phyloP scores from a whole-genome alignment of 208 protist genomes.

The Acanthamoeba quina region DNA sequence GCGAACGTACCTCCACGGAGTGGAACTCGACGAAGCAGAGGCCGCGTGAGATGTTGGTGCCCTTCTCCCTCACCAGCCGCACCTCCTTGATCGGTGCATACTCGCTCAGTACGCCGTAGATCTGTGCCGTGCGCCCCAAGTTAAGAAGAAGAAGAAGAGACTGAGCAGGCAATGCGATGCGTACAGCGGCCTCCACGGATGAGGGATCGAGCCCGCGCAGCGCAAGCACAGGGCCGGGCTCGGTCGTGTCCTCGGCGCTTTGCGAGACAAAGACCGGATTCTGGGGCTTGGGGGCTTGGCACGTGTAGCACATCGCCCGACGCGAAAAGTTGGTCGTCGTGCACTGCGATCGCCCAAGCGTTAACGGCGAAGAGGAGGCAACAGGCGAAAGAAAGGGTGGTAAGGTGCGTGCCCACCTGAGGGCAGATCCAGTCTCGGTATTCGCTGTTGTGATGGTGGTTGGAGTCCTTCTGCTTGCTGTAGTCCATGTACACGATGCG shows the following conservation, averaged over 20 bases:
- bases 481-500: constrained; percentile 44
- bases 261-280: constrained; percentile 15
- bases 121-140: background rate
- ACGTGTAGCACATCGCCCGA: constrained; percentile 32
- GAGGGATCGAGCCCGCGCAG: constrained; percentile 58
- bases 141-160: background rate
- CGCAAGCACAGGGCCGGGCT: constrained; percentile 18
- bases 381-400: too few species aligned
- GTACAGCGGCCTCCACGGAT: constrained; percentile 32
- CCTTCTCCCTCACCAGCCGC: constrained; percentile 56
- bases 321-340: constrained; percentile 44
- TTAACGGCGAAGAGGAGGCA: too few species aligned
- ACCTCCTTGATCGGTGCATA: constrained; percentile 49
- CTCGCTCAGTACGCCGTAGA: background rate
- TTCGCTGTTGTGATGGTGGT: constrained; percentile 14
- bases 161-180: background rate
- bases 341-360: constrained; percentile 8
- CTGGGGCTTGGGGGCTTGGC: constrained; percentile 8
- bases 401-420: background rate
- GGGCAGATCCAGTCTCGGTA: constrained; percentile 62
- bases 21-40: constrained; percentile 64
- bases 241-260: background rate
- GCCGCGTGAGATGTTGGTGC: constrained; percentile 49
- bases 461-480: constrained; percentile 40
- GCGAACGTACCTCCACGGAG: constrained; percentile 11